Conservation (phyloP, 1,139 yeast species). For the Martiniozyma asiatica region DNA sequence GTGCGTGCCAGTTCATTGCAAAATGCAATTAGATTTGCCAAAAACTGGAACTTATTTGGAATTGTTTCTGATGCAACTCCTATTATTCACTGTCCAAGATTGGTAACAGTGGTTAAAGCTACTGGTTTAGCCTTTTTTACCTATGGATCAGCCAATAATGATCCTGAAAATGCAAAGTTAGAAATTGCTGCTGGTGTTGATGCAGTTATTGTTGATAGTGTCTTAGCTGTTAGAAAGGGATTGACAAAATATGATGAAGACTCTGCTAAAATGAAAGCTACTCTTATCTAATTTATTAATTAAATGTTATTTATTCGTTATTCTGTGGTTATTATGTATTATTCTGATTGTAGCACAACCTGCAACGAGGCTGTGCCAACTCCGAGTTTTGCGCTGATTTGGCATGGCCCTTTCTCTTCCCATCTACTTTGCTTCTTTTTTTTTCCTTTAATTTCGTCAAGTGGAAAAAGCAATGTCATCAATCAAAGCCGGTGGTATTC, state of each 20-base stretch:
- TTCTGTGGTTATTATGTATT: neutral
- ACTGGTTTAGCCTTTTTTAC: constrained; percentile 90
- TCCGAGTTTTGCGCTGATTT: constrained; percentile 1
- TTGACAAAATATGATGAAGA: constrained; percentile 31
- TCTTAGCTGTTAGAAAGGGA: constrained; percentile 82
- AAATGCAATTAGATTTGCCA: constrained; percentile 83
- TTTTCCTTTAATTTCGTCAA: neutral
- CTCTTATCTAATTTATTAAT: no score
- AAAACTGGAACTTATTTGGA: constrained; percentile 85
- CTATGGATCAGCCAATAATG: constrained; percentile 76
- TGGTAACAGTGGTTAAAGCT: constrained; percentile 79
- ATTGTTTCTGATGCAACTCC: constrained; percentile 86
- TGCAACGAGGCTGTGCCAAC: neutral
- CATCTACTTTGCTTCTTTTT: no score
- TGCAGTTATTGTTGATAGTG: constrained; percentile 94
- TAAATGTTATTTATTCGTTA: no score
- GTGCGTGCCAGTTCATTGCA: constrained; percentile 80
- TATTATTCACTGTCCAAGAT: constrained; percentile 73
- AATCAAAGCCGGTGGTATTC: constrained; percentile 50
- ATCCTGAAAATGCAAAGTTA: constrained; percentile 70
- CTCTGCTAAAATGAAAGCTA: neutral
- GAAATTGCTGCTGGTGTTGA: constrained; percentile 95
- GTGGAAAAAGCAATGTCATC: constrained; percentile 25
- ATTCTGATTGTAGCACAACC: neutral
- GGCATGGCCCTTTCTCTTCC: no score